Base-by-base conservation (phyloP, 768 basidiomycete species). In the Sistotremastrum niveocremeum region DNA sequence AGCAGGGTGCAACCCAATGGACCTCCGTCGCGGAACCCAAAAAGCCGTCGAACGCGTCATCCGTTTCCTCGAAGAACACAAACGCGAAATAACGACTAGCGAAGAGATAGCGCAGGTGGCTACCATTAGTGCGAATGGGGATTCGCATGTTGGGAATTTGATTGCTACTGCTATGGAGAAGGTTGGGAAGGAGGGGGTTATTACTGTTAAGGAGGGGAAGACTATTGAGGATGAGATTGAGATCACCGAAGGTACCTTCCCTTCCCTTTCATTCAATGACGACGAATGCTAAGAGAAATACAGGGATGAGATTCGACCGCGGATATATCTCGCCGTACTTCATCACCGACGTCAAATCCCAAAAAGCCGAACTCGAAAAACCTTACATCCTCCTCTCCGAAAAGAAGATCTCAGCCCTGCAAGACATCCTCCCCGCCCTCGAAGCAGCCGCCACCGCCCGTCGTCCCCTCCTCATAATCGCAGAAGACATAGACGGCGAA, bases 121-220 rank as follows among this genome's bases (percentile, higher is more conserved):
- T n/a, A 97, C 93, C 54, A 94, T 95, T 63, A 84, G 81, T 29
- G 78, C 86, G 7, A 78, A 78, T 63, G 76, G 76, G 45, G 94
- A 98, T 66, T 72, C 65, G 1, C 91, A 97, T 60, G 73, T 99
- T 51, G 93, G 94, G 39, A 81, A 81, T 60, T 76, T 99, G 58
- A 98, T 97, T 63, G 93, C 94, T 4, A 88, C 89, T 60, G 94
- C 94, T 1, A 99, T 97, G 94, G 94, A 98, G 68, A 95, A 95
- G 65, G 94, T 98, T 50, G 94, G 94, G 61, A 95, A 94, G 71
- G 94, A 99, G 68, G 94, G 94, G 62, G 94, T 98, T 59, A 98
- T 99, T 71, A 98, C 94, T 42, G 93, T 99, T 63, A 99, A 98
- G 73, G 94, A 99, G 65, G 94, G 94, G 39, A 81, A 84, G 56